A percentile compares a stretch with the other conserved stretches of the same genome.
Evolutionary conservation across 1,284 basidiomycete genomes (phyloP).

Genomic region (Ganoderma boninense): DNA sequence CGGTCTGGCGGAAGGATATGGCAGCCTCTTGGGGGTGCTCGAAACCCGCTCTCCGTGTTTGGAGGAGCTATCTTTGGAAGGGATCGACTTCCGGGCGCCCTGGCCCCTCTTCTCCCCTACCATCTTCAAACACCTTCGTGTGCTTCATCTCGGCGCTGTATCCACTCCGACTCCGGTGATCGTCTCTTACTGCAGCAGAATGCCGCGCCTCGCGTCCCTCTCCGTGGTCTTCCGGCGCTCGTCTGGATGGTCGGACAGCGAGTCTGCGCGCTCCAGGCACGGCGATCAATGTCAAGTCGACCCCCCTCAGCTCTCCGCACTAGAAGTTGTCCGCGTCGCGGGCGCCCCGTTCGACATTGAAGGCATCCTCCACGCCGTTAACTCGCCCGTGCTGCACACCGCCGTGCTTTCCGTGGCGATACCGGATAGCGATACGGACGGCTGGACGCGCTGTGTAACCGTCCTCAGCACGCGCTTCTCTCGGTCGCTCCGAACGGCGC

Average conservation of each 20-base stretch:
- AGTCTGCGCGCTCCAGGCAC: not conserved
- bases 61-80: conserved; percentile 25
- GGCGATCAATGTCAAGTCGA: not conserved
- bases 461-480: conserved; percentile 21
- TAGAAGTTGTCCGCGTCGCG: conserved; percentile 19
- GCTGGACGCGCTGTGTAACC: conserved; percentile 17
- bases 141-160: conserved; percentile 23
- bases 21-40: conserved; percentile 10
- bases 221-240: conserved; percentile 19
- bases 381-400: conserved; percentile 16
- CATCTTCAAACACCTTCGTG: conserved; percentile 22
- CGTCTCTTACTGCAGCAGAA: conserved; percentile 20
- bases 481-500: conserved; percentile 14
- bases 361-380: conserved; percentile 15
- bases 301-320: conserved; percentile 3
- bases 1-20: not conserved
- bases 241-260: not conserved
- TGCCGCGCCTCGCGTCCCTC: conserved; percentile 24
- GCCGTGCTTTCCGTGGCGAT: conserved; percentile 13
- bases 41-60: conserved; percentile 16
- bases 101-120: conserved; percentile 8
- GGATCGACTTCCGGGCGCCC: conserved; percentile 21
- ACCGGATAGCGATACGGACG: conserved; percentile 19
- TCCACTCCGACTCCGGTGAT: conserved; percentile 13
- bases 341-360: conserved; percentile 24